Base-by-base conservation (phyloP, 1,139 yeast genomes). In the Debaryomyces coudertii region DNA sequence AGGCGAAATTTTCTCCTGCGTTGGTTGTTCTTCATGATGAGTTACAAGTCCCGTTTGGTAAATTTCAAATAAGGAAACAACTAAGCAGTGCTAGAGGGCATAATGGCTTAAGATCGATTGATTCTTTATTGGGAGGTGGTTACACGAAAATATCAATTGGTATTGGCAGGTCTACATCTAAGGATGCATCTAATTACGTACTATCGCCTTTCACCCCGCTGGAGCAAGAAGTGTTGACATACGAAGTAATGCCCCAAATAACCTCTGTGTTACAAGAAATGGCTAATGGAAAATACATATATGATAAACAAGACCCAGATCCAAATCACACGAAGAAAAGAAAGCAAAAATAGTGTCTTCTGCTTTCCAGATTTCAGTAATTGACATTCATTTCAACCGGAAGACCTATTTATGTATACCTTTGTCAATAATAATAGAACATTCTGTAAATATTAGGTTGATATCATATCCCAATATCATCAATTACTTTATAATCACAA, bases 11-110 rank as follows among this genome's bases (percentile, higher is more conserved):
- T 16, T 63, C 65, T 28, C 73, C 75, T 2, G 65, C 62, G 14
- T 66, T 85, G 47, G 72, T 88, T 2, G 75, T 90, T 0, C 57
- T 89, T 1, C 95, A 88, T 60, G 97, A 90, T 60, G 96, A 90
- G 53, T 63, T 89, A 31, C 85, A 83, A 49, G 61, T 83, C 9
- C 78, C 77, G 0, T 53, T 84, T 4, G 97, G 97, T 0, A 76
- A 79, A 45, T 68, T 81, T 20, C 86, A 85, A 55, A 61, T 85
- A 7, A 69, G 88, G 44, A 71, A 66, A 29, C 82, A 77, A 16
- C 78, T 77, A 2, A 70, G 85, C 6, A 79, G 88, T 47, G 75
- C 82, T 8, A 66, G 90, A 47, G 96, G 96, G 0, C 97, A 90
- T 57, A 89, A 88, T 59, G 97, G 97, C 0, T 69, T 90, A 37